Conservation (phyloP, 1,284 basidiomycete genomes). For the Chiua sp. region DNA sequence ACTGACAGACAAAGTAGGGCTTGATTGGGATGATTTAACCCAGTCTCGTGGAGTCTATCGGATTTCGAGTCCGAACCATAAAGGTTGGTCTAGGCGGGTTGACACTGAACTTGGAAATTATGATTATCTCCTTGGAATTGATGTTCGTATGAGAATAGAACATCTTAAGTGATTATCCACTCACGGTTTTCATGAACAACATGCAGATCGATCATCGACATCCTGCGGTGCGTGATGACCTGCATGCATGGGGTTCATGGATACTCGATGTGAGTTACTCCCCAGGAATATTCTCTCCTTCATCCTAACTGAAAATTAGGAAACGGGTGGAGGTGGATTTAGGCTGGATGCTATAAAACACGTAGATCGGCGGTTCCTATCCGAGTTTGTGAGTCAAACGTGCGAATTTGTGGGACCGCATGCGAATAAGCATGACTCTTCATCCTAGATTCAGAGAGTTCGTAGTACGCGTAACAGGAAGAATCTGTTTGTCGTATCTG, state of each 20-base stretch:
- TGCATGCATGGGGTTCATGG: conserved; percentile 74
- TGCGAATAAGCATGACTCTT: background rate
- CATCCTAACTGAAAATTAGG: conserved; percentile 45
- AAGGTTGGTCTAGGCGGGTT: conserved; percentile 75
- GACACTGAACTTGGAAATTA: conserved; percentile 78
- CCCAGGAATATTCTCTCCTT: background rate
- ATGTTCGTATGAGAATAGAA: conserved; percentile 48
- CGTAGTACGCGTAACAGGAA: conserved; percentile 50
- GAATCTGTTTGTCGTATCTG: conserved; percentile 73
- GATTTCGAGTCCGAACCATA: conserved; percentile 57
- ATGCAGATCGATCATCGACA: conserved; percentile 85
- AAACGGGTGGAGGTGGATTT: conserved; percentile 82
- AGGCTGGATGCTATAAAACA: conserved; percentile 91
- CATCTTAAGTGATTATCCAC: background rate
- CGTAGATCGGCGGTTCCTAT: conserved; percentile 69
- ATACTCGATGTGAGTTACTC: conserved; percentile 58
- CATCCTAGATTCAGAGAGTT: conserved; percentile 53
- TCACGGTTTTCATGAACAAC: background rate
- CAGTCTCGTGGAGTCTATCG: conserved; percentile 68
- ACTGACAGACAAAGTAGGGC: conserved; percentile 49
- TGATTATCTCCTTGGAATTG: conserved; percentile 77
- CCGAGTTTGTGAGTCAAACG: conserved; percentile 57
- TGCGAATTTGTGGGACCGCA: background rate
- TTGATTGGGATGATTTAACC: conserved; percentile 86
- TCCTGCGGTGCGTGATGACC: conserved; percentile 74